Base-by-base conservation (phyloP, 2,329 filamentous ascomycete species). In the Penicillium crustosum region DNA sequence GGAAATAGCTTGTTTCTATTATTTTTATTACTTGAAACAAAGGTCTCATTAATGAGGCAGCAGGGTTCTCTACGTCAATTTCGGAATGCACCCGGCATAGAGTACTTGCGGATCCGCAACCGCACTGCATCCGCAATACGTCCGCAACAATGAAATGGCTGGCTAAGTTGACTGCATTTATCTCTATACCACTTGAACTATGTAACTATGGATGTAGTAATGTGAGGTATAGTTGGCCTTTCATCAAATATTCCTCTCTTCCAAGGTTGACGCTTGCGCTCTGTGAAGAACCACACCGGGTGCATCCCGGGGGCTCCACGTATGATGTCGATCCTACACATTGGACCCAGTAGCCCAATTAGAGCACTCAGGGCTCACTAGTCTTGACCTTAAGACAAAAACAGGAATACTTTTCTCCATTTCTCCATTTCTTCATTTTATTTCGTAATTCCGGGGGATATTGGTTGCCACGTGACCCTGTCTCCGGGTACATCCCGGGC, bases 81-180 rank as follows among this genome's bases (percentile, higher is more conserved):
- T 35, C 63, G 62, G 63, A 15, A 60, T 49, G 38, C 52, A 63
- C 62, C 62, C 63, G 63, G 41, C 7, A 31, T 29, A 45, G 19
- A 5, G 15, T 35, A 21, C 15, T 12, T 35, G 44, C 19, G 19
- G 44, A 48, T 35, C 44, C 15, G 35, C 17, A 38, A 10, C 8
- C 1, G 35, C 35, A 38, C 4, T 19, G 35, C 17, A n/a, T 38
- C 17, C 17, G 35, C 35, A 36, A 36, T 36, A n/a, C 17, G 8
- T 39, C 36, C 2, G n/a, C n/a, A 21, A 38, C 8, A 15, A 9
- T 17, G 15, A 6, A 43, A 43, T 27, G 23, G 27, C 17, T 25
- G 41, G 23, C 9, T 44, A n/a, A 44, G 7, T 44, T n/a, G 25
- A 7, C 2, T 29, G 23, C 9, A 27, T 19, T 44, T 29, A 10